Percentiles rank a stretch among this genome's conserved stretches.
Evolutionary conservation across 202 grass and related monocot species (phyloP).

Genomic region (Saccharum hybrid): DNA sequence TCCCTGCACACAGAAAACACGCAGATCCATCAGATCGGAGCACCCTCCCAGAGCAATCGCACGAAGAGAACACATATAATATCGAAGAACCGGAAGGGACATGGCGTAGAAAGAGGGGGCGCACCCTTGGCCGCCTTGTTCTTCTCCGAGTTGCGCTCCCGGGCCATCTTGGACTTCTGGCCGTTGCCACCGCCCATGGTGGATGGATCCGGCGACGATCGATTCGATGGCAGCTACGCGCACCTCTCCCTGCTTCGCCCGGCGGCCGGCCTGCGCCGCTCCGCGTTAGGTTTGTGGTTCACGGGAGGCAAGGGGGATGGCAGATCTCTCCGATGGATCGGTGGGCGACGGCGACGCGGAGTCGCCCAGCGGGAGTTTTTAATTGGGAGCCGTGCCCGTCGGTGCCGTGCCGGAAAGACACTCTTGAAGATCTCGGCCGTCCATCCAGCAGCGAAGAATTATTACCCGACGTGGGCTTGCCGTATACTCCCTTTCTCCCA

Average conservation of each 20-base stretch:
- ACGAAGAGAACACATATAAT: too few relatives aligned
- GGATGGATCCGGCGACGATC: conserved; percentile 1
- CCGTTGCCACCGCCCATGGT: conserved; percentile 54
- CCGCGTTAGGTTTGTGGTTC: conserved; percentile 37
- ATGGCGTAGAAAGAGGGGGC: neutral
- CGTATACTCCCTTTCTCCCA: too few relatives aligned
- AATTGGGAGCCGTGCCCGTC: neutral
- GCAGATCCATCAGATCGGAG: conserved; percentile 29
- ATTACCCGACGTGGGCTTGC: too few relatives aligned
- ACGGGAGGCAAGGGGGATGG: neutral
- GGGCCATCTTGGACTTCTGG: conserved; percentile 56
- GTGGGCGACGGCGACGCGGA: neutral
- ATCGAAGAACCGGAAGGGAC: neutral
- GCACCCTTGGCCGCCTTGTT: conserved; percentile 50
- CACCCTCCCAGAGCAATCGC: neutral
- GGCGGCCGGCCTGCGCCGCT: conserved; percentile 33
- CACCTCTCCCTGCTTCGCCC: neutral
- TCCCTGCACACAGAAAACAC: conserved; percentile 3
- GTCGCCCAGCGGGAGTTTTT: neutral
- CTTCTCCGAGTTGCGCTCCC: conserved; percentile 53
- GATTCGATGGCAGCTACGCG: neutral
- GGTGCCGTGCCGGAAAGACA: too few relatives aligned
- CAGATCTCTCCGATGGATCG: conserved; percentile 21
- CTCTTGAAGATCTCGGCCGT: too few relatives aligned
- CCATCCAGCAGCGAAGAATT: too few relatives aligned